Conservation (phyloP, 371 early-diverging fungal species). For the Blakeslea trispora region DNA sequence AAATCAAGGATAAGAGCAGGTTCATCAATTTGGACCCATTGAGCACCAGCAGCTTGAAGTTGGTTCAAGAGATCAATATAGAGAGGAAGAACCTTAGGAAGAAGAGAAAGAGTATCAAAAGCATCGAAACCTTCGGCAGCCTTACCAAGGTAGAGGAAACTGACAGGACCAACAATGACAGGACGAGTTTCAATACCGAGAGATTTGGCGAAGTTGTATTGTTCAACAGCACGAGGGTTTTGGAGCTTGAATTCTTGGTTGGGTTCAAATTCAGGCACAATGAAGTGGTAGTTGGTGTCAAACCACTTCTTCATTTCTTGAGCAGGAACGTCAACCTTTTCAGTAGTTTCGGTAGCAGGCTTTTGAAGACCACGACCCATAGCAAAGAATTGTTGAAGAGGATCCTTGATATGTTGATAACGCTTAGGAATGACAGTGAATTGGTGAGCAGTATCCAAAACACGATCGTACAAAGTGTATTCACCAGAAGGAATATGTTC, state of each 20-base stretch:
- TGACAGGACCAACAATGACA: slow-evolving; percentile 90
- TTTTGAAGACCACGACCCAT: slow-evolving; percentile 94
- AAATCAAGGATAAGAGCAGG: slow-evolving; percentile 85
- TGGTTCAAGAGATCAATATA: slow-evolving; percentile 78
- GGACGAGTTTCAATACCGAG: slow-evolving; percentile 91
- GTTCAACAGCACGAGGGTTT: slow-evolving; percentile 76
- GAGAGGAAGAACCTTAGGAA: slow-evolving; percentile 75
- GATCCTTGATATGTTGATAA: slow-evolving; percentile 64
- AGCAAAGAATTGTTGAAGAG: slow-evolving; percentile 91
- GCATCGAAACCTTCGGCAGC: slow-evolving; percentile 64
- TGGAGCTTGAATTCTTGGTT: slow-evolving; percentile 75
- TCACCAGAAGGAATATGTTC: slow-evolving; percentile 91
- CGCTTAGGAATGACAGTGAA: slow-evolving; percentile 79
- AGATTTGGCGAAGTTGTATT: slow-evolving; percentile 91
- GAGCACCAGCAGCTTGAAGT: slow-evolving; percentile 86
- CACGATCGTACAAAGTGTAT: slow-evolving; percentile 95
- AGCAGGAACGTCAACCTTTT: slow-evolving; percentile 87
- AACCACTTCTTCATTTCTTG: slow-evolving; percentile 98
- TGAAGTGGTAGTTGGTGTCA: slow-evolving; percentile 95
- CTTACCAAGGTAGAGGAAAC: slow-evolving; percentile 87
- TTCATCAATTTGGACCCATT: slow-evolving; percentile 94
- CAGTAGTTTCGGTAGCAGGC: slow-evolving; percentile 58
- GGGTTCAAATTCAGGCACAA: slow-evolving; percentile 87
- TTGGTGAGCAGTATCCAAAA: slow-evolving; percentile 84
- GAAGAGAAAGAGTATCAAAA: slow-evolving; percentile 72